A percentile compares a stretch with the other conserved stretches of the same genome.
These are phyloP conservation scores for Fagopyrum tataricum DNA, from an alignment of 148 eudicot species.

Conservation along the genomic window DNA sequence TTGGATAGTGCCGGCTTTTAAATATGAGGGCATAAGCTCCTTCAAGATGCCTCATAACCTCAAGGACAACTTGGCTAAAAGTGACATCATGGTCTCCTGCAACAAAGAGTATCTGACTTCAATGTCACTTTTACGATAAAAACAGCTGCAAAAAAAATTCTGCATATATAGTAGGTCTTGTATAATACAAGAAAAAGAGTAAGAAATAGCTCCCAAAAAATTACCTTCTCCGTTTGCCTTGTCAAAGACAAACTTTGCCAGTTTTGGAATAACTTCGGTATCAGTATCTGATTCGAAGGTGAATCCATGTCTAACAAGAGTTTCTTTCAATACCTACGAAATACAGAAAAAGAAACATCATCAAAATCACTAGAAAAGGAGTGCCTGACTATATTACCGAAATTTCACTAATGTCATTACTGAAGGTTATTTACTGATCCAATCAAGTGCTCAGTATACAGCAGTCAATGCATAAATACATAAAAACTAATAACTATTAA, in stretches of 20 bases:
- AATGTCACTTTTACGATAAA: not conserved
- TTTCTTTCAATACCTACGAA: constrained; percentile 80
- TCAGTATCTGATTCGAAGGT: constrained; percentile 94
- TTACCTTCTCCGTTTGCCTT: constrained; percentile 84
- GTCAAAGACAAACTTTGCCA: constrained; percentile 94
- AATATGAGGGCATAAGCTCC: constrained; percentile 99
- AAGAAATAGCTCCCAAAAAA: not conserved
- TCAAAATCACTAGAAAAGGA: not conserved
- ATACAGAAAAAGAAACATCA: not conserved
- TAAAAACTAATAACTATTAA: not conserved
- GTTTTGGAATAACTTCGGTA: constrained; percentile 98
- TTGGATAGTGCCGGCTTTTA: constrained; percentile 90
- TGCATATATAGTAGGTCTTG: not conserved
- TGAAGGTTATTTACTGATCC: not conserved
- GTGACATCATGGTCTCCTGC: constrained; percentile 72
- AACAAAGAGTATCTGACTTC: constrained; percentile 13
- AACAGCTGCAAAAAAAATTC: not conserved
- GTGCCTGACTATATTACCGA: not conserved
- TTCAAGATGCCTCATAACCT: constrained; percentile 98
- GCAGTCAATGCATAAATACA: not conserved
- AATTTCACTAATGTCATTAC: not conserved
- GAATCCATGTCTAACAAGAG: constrained; percentile 82
- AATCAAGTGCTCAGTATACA: not conserved
- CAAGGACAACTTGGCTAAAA: constrained; percentile 89
- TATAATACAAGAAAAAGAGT: not conserved